Base-by-base conservation (phyloP, 768 basidiomycete species). In the Roridomyces roridus region DNA sequence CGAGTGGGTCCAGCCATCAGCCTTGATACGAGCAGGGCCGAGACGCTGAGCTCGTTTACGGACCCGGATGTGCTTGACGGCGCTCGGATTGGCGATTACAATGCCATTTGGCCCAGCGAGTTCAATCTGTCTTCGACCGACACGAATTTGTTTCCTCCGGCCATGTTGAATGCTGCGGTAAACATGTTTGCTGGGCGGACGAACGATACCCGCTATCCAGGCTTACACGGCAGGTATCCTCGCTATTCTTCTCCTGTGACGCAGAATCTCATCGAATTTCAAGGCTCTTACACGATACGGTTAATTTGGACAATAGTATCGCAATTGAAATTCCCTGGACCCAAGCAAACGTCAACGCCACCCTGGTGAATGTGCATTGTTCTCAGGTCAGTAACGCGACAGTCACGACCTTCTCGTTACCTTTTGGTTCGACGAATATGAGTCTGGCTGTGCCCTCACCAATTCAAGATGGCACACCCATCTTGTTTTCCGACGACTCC, bases 221-320 rank as follows among this genome's bases (percentile, higher is more conserved):
- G 57, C n/a, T 23, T 59, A 17, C 57, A 59, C 15, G 57, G 37
- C 15, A 59, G n/a, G n/a, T n/a, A n/a, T n/a, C n/a, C n/a, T n/a
- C n/a, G n/a, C n/a, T n/a, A n/a, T n/a, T n/a, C n/a, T n/a, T n/a
- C n/a, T n/a, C n/a, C n/a, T n/a, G n/a, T n/a, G n/a, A n/a, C n/a
- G n/a, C n/a, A n/a, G n/a, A n/a, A n/a, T n/a, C n/a, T n/a, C n/a
- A n/a, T n/a, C n/a, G n/a, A n/a, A n/a, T n/a, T n/a, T n/a, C n/a
- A n/a, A n/a, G 57, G 24, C 51, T 59, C 15, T 28, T 59, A 8
- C 57, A 59, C 20, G 57, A 53, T 40, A 53, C 51, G 6, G 42
- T 49, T n/a, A 53, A 53, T 21, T 31, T 47, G 23, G 51, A 47
- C 28, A 31, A 41, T 15, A 24, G 8, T n/a, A 12, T 20, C n/a